Conservation (phyloP, 768 basidiomycete genomes). For the Collybia mongolica region DNA sequence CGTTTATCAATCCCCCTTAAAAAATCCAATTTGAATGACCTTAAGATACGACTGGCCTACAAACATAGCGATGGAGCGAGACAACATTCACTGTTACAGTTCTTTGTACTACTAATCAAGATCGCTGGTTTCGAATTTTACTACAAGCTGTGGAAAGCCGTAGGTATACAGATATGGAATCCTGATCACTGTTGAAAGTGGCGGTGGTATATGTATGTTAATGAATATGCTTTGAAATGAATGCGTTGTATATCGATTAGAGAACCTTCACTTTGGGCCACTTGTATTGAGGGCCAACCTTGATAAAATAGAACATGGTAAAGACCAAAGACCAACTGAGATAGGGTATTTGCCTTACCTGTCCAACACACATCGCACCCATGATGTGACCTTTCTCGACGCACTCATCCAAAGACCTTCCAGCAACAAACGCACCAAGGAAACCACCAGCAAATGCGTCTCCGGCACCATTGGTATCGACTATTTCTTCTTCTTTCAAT, state of each 20-base stretch:
- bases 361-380: conserved; percentile 81
- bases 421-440: conserved; percentile 79
- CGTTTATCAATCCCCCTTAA: no score
- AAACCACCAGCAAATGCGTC: conserved; percentile 98
- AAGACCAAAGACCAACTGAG: not conserved
- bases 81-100: no score
- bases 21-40: no score
- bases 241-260: conserved; percentile 10
- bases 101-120: no score
- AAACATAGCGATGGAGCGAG: no score
- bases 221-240: conserved; percentile 1
- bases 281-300: conserved; percentile 53
- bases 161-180: conserved; percentile 5
- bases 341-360: conserved; percentile 39
- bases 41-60: no score
- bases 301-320: not conserved
- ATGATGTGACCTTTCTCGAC: conserved; percentile 87
- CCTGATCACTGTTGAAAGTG: conserved; percentile 25
- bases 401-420: conserved; percentile 74
- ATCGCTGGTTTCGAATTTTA: conserved; percentile 2
- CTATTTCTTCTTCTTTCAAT: conserved; percentile 63
- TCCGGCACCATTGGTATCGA: conserved; percentile 98
- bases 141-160: conserved; percentile 19
- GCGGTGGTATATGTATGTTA: conserved; percentile 16
- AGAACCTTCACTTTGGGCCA: conserved; percentile 50